Conservation (phyloP, 2,329 filamentous ascomycete genomes). For the Aspergillus hortae region DNA sequence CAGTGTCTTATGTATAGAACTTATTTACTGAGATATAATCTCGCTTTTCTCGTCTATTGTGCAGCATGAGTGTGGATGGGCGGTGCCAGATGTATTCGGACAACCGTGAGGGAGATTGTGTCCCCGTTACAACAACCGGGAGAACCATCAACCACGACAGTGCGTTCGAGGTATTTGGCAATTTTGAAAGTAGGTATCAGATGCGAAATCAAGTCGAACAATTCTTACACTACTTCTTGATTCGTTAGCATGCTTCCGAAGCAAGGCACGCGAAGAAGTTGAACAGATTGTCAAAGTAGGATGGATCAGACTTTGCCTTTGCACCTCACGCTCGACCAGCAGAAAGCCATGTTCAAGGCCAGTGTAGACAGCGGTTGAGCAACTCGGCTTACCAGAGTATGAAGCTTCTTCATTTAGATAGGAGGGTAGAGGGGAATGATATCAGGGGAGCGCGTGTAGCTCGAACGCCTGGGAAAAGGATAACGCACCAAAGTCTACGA, state of each 20-base stretch:
- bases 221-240: background rate
- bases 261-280: background rate
- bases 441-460: background rate
- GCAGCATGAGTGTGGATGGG: no score
- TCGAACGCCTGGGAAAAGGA: background rate
- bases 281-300: background rate
- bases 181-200: no score
- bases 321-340: slow-evolving; percentile 44
- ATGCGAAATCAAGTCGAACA: no score
- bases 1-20: background rate
- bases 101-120: no score
- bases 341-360: slow-evolving; percentile 9
- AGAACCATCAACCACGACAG: no score
- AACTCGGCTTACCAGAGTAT: slow-evolving; percentile 46
- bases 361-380: slow-evolving; percentile 37
- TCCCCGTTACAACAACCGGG: no score
- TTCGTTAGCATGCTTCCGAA: background rate
- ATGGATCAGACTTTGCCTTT: slow-evolving; percentile 43
- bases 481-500: slow-evolving; percentile 4
- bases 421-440: slow-evolving; percentile 1
- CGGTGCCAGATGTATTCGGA: no score
- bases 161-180: no score
- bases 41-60: no score
- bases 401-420: slow-evolving; percentile 34
- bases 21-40: background rate